Percentiles rank a stretch among this genome's conserved stretches.
phyloP scores from a whole-genome alignment of 139 green algal genomes.

The Chlamydomonas sphaeroides region DNA sequence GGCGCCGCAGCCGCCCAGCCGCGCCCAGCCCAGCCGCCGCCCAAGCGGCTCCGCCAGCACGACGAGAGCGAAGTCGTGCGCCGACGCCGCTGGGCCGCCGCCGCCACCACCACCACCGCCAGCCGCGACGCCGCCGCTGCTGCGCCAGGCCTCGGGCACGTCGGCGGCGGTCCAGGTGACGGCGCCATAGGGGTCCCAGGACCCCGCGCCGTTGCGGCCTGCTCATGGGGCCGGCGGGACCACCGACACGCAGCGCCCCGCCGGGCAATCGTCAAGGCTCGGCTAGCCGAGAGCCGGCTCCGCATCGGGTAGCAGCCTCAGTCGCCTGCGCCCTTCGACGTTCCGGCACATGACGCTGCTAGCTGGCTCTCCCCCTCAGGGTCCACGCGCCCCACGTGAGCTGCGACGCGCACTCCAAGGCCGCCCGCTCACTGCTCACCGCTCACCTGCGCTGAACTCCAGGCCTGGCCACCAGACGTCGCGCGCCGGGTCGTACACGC shows the following conservation, averaged over 20 bases:
- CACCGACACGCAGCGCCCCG: too few species aligned
- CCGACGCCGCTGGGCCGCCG: not conserved
- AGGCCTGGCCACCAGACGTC: conserved; percentile 27
- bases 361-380: not conserved
- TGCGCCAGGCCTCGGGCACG: conserved; percentile 1
- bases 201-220: not conserved
- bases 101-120: not conserved
- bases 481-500: conserved; percentile 9
- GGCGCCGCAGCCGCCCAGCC: not conserved
- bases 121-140: not conserved
- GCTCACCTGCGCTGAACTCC: conserved; percentile 26
- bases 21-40: conserved; percentile 17
- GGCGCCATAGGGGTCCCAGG: conserved; percentile 8
- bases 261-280: too few species aligned
- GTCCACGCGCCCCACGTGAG: not conserved
- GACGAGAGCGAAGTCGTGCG: conserved; percentile 11
- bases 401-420: not conserved
- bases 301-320: too few species aligned
- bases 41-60: conserved; percentile 16
- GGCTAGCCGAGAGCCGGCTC: too few species aligned
- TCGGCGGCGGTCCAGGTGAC: not conserved
- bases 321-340: too few species aligned
- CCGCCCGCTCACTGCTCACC: not conserved
- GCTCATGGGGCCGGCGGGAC: too few species aligned
- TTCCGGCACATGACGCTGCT: too few species aligned